Percentiles rank a stretch among this genome's conserved stretches.
Conservation (phyloP, 2,329 filamentous ascomycete genomes). For the Allantophomopsis lycopodina region DNA sequence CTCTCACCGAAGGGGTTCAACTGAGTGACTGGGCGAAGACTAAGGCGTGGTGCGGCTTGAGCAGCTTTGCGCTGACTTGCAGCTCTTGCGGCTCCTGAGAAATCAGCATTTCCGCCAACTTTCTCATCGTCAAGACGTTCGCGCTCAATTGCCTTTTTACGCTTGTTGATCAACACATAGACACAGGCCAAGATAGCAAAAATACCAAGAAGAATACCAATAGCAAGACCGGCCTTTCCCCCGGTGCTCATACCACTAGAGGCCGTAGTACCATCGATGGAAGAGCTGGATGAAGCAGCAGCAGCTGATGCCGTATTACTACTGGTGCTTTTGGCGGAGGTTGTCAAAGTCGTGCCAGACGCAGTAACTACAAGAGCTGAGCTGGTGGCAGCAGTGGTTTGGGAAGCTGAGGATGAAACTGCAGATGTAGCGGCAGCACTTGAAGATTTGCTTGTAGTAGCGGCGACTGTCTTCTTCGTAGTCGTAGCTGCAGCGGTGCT, state of each 20-base stretch:
- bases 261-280: not conserved
- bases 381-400: not conserved
- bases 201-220: slow-evolving; percentile 64
- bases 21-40: slow-evolving; percentile 70
- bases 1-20: slow-evolving; percentile 48
- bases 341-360: not conserved
- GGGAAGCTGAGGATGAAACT: not conserved
- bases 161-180: slow-evolving; percentile 56
- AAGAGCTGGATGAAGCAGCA: slow-evolving; percentile 3
- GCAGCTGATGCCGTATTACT: slow-evolving; percentile 1
- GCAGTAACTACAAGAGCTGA: not conserved
- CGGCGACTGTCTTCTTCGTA: not conserved
- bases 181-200: slow-evolving; percentile 52
- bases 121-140: slow-evolving; percentile 53
- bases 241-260: slow-evolving; percentile 22
- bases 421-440: slow-evolving; percentile 3
- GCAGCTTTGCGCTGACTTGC: slow-evolving; percentile 8
- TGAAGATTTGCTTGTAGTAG: not conserved
- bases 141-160: slow-evolving; percentile 51
- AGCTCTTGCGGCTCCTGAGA: slow-evolving; percentile 6
- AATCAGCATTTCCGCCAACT: slow-evolving; percentile 10
- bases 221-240: slow-evolving; percentile 63
- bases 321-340: not conserved
- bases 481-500: not conserved
- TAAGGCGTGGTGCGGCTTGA: slow-evolving; percentile 62